These are phyloP conservation scores for Phialophora chinensis DNA, from an alignment of 2,329 filamentous ascomycete genomes.

Conservation along the genomic window DNA sequence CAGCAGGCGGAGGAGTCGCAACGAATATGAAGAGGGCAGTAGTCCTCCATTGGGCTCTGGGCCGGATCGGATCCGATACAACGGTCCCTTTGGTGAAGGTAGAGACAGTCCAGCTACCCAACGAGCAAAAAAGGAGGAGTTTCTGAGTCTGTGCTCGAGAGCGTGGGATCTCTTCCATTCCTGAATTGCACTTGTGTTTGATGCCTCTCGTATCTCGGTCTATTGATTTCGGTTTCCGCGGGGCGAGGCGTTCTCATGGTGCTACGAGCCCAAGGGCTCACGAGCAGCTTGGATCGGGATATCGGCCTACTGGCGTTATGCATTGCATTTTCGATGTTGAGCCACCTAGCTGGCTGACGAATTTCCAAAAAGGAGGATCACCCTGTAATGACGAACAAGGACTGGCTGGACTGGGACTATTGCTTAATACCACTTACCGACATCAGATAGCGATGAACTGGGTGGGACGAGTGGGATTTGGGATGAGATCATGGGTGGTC, in stretches of 20 bases:
- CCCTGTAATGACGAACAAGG: slow-evolving; percentile 32
- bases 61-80: slow-evolving; percentile 60
- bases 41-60: slow-evolving; percentile 83
- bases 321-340: neutral
- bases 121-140: slow-evolving; percentile 88
- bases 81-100: slow-evolving; percentile 77
- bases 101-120: slow-evolving; percentile 83
- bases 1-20: slow-evolving; percentile 74
- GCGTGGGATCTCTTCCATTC: slow-evolving; percentile 99
- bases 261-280: slow-evolving; percentile 17
- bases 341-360: slow-evolving; percentile 17
- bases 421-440: slow-evolving; percentile 28
- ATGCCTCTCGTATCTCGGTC: slow-evolving; percentile 10
- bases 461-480: slow-evolving; percentile 8
- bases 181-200: slow-evolving; percentile 51
- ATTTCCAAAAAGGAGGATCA: slow-evolving; percentile 23
- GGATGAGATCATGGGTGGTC: slow-evolving; percentile 10
- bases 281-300: neutral
- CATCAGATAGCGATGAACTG: slow-evolving; percentile 18
- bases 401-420: slow-evolving; percentile 37
- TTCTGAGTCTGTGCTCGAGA: slow-evolving; percentile 80
- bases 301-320: slow-evolving; percentile 4
- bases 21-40: slow-evolving; percentile 88
- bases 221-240: slow-evolving; percentile 9
- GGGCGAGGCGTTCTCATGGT: slow-evolving; percentile 24